Evolutionary conservation across 73 alveolate genomes (phyloP), one percentile per base, ranked within the genome.

Genomic region (Blepharisma stoltei): DNA sequence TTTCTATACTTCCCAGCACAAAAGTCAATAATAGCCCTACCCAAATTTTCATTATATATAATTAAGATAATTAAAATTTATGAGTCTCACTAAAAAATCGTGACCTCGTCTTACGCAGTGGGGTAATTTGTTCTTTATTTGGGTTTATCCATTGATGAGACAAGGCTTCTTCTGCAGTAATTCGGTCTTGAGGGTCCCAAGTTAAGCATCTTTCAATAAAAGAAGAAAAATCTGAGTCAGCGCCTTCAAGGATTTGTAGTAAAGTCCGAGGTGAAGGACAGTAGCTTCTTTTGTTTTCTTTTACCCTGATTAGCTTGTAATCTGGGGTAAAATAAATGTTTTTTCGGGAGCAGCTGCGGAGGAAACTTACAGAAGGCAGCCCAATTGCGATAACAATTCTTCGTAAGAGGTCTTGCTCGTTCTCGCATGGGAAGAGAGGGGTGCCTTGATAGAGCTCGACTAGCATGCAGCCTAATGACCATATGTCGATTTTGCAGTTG

Each of bases 91-190:
- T 3, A 0, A 32, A 32, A 32, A 32, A 32, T 32, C 41, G 41
- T 32, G 41, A 32, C 41, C 3, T 32, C 41, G 41, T 32, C 41
- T 3, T 32, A 3, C 41, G 41, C 3, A 32, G 41, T 32, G 41
- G 41, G 3, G 3, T 32, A 32, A 32, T 32, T 32, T 32, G 41
- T 32, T 32, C 41, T 32, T 32, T 32, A 32, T 32, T 32, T 1
- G 41, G 41, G 3, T 32, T 32, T 32, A 32, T 32, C 89, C 87
- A 86, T 4, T 83, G 86, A 44, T 86, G 93, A 6, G 47, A n/a
- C 4, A 86, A 77, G 37, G 93, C 93, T 9, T 81, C 89, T 44
- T 71, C 85, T 9, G 89, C 87, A 6, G 81, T 68, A 32, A 86
- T 44, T 37, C 93, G 41, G 45, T 86, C 54, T 25, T 45, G 54